Percentiles rank a stretch among this genome's conserved stretches.
phyloP scores from a whole-genome alignment of 2,329 filamentous ascomycete species.

The Colletotrichum viniferum region DNA sequence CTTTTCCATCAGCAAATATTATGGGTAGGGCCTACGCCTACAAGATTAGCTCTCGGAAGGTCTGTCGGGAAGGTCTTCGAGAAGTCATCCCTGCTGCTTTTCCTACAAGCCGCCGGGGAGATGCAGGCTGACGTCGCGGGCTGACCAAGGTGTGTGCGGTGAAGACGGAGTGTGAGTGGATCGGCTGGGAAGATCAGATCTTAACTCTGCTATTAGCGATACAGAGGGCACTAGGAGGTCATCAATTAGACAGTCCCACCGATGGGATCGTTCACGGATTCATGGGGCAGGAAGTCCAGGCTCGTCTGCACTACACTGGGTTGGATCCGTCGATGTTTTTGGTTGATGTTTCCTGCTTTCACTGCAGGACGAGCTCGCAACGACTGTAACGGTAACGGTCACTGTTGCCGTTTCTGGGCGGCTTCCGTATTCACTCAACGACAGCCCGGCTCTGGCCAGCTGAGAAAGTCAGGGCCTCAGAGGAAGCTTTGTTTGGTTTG shows the following conservation, averaged over 20 bases:
- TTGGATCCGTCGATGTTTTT: not conserved
- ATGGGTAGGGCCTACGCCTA: not conserved
- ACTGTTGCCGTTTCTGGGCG: not conserved
- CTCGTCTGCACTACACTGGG: not conserved
- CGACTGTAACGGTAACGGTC: not conserved
- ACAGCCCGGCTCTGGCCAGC: not conserved
- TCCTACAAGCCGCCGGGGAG: not conserved
- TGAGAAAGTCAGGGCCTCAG: not conserved
- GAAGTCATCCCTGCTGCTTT: not conserved
- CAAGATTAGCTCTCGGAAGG: not conserved
- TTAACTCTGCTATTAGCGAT: not conserved
- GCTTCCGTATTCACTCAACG: not conserved
- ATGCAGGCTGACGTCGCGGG: conserved; percentile 21
- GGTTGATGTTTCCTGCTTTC: not conserved
- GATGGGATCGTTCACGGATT: not conserved
- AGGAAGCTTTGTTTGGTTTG: not conserved
- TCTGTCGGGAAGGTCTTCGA: not conserved
- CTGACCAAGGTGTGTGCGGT: conserved; percentile 10
- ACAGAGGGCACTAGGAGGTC: not conserved
- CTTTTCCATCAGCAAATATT: not conserved
- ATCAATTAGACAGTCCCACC: not conserved
- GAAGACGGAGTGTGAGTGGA: conserved; percentile 2
- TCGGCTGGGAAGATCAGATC: conserved; percentile 10
- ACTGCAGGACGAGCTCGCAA: not conserved
- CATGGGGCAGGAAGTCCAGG: not conserved